Evolutionary conservation across 1,284 basidiomycete genomes (phyloP).

Genomic region (Puccinia brachypodii): DNA sequence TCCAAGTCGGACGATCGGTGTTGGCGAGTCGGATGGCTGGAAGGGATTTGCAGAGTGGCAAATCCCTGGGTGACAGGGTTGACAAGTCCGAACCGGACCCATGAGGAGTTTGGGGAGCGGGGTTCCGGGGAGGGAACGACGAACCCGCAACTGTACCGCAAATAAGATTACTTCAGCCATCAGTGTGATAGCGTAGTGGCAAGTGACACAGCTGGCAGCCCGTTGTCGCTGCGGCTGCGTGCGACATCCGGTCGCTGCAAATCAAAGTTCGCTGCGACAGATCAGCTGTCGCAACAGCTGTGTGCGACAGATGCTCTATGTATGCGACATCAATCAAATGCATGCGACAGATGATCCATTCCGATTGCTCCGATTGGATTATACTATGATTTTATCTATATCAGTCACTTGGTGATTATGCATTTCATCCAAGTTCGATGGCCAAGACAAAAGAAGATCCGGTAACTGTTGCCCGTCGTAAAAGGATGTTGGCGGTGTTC

Average conservation of each 20-base stretch:
- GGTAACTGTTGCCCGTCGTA: slow-evolving; percentile 83
- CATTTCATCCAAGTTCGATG: slow-evolving; percentile 76
- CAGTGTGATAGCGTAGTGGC: too few species aligned
- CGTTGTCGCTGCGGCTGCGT: not conserved
- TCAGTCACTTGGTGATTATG: slow-evolving; percentile 82
- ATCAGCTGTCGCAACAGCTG: not conserved
- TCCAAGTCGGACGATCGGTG: too few species aligned
- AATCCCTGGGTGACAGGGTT: too few species aligned
- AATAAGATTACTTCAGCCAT: too few species aligned
- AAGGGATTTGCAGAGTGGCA: too few species aligned
- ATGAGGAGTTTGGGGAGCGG: too few species aligned
- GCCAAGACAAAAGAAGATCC: slow-evolving; percentile 91
- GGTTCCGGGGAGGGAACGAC: too few species aligned
- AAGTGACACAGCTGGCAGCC: not conserved
- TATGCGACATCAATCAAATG: not conserved
- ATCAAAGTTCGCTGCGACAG: slow-evolving; percentile 1
- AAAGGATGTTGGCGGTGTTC: slow-evolving; percentile 93
- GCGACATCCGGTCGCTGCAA: slow-evolving; percentile 16
- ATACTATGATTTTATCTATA: too few species aligned
- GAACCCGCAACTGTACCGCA: too few species aligned
- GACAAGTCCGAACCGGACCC: too few species aligned
- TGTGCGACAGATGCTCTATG: not conserved
- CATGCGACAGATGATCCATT: not conserved
- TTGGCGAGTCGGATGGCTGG: too few species aligned
- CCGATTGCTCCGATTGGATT: too few species aligned